Evolutionary conservation across 2,329 filamentous ascomycete genomes (phyloP), one percentile per base, ranked within the genome.

Genomic region (Balansia obtecta): DNA sequence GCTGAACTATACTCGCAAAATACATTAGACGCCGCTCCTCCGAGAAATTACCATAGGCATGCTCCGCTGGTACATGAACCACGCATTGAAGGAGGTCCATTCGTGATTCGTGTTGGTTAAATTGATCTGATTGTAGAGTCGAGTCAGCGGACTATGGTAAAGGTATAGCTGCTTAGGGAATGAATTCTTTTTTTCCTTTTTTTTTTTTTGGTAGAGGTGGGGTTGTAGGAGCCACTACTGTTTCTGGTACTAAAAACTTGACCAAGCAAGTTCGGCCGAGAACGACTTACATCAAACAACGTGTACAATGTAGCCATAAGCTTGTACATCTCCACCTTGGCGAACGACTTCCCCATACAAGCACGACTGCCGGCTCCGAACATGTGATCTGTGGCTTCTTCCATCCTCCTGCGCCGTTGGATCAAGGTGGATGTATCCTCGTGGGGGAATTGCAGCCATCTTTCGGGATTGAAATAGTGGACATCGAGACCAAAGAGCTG

Each of bases 401-500:
- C 68, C 67, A 71, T 72, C 6, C 55, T 53, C 9, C 57, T 54
- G 37, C 66, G 59, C 2, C 71, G 62, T 30, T 56, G 51, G 39
- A 64, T 52, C 42, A 65, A 71, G 13, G 53, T 57, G 7, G 61
- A 63, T 32, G 12, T 15, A 34, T n/a, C 39, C 40, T 52, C 52
- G 12, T 48, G 22, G 6, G 46, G 30, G 50, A 51, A 32, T 52
- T 63, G 60, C 8, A 78, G 58, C 73, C 74, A 79, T 3, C 75
- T 63, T 45, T 74, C 73, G 0, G 74, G 73, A 1, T 63, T 61
- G 54, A 71, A 78, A 0, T 55, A 52, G 18, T 75, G 65, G 0
- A 68, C 65, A 51, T 77, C 71, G 0, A 62, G 55, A 0, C 73
- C 75, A 55, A 71, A 78, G 3, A 72, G 56, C 0, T 45, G 52